Conservation (phyloP, 2,329 filamentous ascomycete genomes). For the Colletotrichum aenigma region DNA sequence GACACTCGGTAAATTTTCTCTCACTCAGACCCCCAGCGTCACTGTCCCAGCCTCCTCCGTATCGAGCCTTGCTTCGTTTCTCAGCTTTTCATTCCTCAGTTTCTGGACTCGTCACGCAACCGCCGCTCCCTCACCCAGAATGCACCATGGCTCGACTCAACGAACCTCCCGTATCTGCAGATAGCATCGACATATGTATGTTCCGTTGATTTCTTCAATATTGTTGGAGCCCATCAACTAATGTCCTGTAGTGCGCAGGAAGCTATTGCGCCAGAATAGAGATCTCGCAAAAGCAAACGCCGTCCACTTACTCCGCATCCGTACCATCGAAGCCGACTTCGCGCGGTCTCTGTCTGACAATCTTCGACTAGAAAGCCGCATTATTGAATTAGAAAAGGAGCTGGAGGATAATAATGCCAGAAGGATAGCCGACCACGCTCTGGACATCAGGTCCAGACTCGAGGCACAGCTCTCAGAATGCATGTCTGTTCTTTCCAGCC, state of each 20-base stretch:
- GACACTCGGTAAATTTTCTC: conserved; percentile 22
- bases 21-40: conserved; percentile 9
- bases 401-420: conserved; percentile 65
- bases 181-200: conserved; percentile 75
- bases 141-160: conserved; percentile 80
- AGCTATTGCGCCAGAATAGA: conserved; percentile 82
- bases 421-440: conserved; percentile 67
- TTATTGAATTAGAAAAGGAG: conserved; percentile 72
- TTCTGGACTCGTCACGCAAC: not conserved
- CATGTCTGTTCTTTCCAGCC: conserved; percentile 66
- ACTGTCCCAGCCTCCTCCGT: conserved; percentile 20
- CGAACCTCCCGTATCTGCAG: conserved; percentile 70
- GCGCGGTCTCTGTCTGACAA: conserved; percentile 81
- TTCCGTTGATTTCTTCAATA: conserved; percentile 39
- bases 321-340: conserved; percentile 76
- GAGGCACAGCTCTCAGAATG: conserved; percentile 76
- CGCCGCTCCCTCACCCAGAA: conserved; percentile 21
- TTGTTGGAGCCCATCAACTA: conserved; percentile 18
- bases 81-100: conserved; percentile 5
- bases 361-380: conserved; percentile 71
- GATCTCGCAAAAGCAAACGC: conserved; percentile 84
- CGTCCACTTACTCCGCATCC: conserved; percentile 76
- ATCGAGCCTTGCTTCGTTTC: conserved; percentile 9
- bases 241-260: conserved; percentile 68
- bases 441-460: conserved; percentile 72